phyloP scores from a whole-genome alignment of 2,329 filamentous ascomycete species.

The Mollisia scopiformis region DNA sequence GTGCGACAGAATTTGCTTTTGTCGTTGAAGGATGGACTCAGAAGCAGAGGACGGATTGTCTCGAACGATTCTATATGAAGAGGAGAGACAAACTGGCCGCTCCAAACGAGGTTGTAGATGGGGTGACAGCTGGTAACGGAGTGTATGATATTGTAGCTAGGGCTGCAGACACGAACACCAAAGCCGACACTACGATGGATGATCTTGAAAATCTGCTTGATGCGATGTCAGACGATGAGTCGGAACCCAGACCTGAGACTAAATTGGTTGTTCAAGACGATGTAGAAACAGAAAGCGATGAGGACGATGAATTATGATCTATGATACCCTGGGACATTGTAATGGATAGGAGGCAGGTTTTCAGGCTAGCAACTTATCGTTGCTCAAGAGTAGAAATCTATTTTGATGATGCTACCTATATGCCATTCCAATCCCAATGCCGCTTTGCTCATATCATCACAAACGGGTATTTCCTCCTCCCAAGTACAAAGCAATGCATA shows the following conservation, averaged over 20 bases:
- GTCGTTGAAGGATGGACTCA: conserved; percentile 91
- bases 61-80: conserved; percentile 79
- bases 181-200: background rate
- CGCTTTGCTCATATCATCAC: conserved; percentile 4
- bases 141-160: background rate
- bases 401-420: conserved; percentile 11
- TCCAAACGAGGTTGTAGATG: conserved; percentile 11
- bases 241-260: background rate
- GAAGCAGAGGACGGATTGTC: conserved; percentile 74
- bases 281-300: conserved; percentile 23
- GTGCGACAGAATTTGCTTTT: conserved; percentile 82
- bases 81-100: conserved; percentile 44
- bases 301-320: conserved; percentile 21
- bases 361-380: conserved; percentile 10
- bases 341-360: conserved; percentile 5
- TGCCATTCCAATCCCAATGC: conserved; percentile 7
- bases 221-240: background rate
- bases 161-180: background rate
- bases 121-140: conserved; percentile 7
- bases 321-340: conserved; percentile 23
- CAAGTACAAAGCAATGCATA: background rate
- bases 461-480: conserved; percentile 1
- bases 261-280: background rate
- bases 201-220: background rate
- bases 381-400: conserved; percentile 12